Evolutionary conservation across 352 stramenopile species (phyloP).

Genomic region (Pythium rhizo-oryzae): DNA sequence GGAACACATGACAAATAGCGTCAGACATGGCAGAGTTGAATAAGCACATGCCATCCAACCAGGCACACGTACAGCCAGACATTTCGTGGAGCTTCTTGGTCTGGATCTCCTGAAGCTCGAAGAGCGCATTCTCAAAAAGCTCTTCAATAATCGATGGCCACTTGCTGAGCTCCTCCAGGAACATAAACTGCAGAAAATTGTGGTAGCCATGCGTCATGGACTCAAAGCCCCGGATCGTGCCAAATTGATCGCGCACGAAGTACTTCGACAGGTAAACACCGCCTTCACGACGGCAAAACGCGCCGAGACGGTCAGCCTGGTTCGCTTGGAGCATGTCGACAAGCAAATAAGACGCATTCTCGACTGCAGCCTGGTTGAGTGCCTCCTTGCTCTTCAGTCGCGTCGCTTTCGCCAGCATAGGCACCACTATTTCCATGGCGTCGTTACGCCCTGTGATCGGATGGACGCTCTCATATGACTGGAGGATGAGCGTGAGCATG

Average conservation of each 20-base stretch:
- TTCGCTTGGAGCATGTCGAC: constrained; percentile 90
- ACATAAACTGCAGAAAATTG: constrained; percentile 91
- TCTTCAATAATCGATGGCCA: constrained; percentile 62
- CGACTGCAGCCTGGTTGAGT: constrained; percentile 57
- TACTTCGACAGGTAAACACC: constrained; percentile 88
- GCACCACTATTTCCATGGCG: constrained; percentile 83
- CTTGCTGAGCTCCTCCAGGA: constrained; percentile 84
- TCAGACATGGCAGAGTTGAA: neutral
- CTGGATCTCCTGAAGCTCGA: constrained; percentile 63
- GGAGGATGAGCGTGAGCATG: constrained; percentile 86
- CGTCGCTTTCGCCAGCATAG: constrained; percentile 59
- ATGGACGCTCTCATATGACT: constrained; percentile 89
- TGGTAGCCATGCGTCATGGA: constrained; percentile 90
- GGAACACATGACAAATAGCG: neutral
- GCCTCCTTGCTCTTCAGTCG: constrained; percentile 36
- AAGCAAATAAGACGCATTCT: constrained; percentile 78
- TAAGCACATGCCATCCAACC: neutral
- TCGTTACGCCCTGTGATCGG: constrained; percentile 87
- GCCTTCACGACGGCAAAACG: constrained; percentile 80
- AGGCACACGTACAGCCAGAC: constrained; percentile 41
- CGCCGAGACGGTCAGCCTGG: constrained; percentile 80
- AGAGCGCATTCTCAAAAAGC: constrained; percentile 65
- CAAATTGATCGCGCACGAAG: constrained; percentile 89
- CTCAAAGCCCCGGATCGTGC: constrained; percentile 87
- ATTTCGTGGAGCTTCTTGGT: constrained; percentile 49